These are phyloP conservation scores for Geosmithia morbida DNA, from an alignment of 2,329 filamentous ascomycete genomes.

Conservation along the genomic window DNA sequence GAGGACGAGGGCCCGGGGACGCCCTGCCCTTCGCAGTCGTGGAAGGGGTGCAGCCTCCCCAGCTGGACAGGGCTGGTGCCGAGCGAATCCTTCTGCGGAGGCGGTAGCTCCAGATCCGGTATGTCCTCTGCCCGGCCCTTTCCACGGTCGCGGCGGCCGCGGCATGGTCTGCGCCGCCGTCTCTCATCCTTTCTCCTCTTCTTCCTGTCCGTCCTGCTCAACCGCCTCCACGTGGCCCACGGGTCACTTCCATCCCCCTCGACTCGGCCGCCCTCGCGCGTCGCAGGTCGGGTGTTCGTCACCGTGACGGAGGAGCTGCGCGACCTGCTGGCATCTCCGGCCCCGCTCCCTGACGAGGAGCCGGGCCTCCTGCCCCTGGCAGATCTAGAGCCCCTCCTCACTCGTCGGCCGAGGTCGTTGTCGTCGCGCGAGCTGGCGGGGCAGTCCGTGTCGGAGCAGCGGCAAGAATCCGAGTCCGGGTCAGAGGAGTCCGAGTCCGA, in stretches of 20 bases:
- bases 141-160: not conserved
- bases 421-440: not conserved
- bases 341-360: not conserved
- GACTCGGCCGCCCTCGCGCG: not conserved
- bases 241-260: not conserved
- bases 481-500: conserved; percentile 25
- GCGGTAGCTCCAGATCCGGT: not conserved
- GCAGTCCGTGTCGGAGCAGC: not conserved
- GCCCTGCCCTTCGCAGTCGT: no score
- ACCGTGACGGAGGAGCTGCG: not conserved
- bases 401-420: not conserved
- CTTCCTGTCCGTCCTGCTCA: not conserved
- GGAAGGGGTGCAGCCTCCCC: no score
- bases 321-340: not conserved
- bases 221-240: not conserved
- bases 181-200: not conserved
- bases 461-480: not conserved
- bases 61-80: no score
- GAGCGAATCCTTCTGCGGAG: not conserved
- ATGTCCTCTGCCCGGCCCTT: not conserved
- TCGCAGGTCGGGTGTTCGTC: not conserved
- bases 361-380: not conserved
- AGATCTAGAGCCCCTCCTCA: not conserved
- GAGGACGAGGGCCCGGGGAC: no score
- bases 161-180: not conserved